phyloP scores from a whole-genome alignment of 805 yeast genomes.

The Barnettozyma siamensis region DNA sequence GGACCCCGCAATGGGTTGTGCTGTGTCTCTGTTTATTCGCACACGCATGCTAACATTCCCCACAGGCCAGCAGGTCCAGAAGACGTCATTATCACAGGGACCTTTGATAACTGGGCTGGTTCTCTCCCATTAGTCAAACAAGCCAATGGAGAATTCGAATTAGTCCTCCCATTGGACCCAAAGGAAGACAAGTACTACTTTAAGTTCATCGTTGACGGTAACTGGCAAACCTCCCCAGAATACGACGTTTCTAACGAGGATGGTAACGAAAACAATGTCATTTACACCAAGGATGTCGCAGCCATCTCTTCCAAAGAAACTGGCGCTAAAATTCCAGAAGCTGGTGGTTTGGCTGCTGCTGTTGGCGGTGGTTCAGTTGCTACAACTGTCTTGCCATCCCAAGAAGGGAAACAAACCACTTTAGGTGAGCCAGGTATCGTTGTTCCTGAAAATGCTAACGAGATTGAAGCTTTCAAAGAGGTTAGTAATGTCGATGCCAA shows the following conservation, averaged over 20 bases:
- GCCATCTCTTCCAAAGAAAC: slow-evolving; percentile 11
- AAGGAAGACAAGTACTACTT: slow-evolving; percentile 35
- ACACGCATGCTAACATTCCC: slow-evolving; percentile 34
- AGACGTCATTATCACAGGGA: slow-evolving; percentile 63
- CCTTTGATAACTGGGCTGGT: slow-evolving; percentile 64
- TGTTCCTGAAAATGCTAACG: slow-evolving; percentile 49
- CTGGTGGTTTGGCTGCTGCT: slow-evolving; percentile 34
- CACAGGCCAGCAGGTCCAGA: slow-evolving; percentile 45
- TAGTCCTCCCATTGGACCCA: slow-evolving; percentile 48
- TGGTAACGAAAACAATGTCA: slow-evolving; percentile 34
- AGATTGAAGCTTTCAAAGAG: slow-evolving; percentile 51
- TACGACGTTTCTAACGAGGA: slow-evolving; percentile 37
- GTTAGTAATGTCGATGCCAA: slow-evolving; percentile 44
- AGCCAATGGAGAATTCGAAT: slow-evolving; percentile 53
- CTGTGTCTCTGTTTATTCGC: too few relatives aligned
- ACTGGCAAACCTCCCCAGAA: slow-evolving; percentile 43
- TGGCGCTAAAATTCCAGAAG: slow-evolving; percentile 35
- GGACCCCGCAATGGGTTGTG: too few relatives aligned
- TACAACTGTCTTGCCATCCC: slow-evolving; percentile 36
- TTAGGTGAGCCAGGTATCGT: slow-evolving; percentile 73
- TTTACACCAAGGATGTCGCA: slow-evolving; percentile 22
- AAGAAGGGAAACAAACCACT: slow-evolving; percentile 34
- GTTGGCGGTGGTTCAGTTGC: too few relatives aligned
- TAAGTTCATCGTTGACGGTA: slow-evolving; percentile 66
- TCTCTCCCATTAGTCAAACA: slow-evolving; percentile 54